Percentiles rank a stretch among this genome's conserved stretches.
These are phyloP conservation scores for Fraxinus ornus DNA, from an alignment of 305 asterid species.

Conservation along the genomic window DNA sequence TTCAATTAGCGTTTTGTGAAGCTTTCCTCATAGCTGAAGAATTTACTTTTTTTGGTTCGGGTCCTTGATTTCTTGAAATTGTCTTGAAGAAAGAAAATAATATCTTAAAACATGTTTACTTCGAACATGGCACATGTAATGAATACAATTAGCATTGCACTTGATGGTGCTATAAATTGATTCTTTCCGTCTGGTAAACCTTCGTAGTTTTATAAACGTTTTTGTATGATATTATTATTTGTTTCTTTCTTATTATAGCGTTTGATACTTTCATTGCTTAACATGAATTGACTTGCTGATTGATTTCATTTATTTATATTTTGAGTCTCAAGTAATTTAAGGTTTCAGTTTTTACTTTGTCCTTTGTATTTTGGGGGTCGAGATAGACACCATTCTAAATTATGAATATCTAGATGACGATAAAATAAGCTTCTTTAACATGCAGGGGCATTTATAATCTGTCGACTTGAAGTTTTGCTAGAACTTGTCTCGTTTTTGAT, in stretches of 20 bases:
- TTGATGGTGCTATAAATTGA: constrained; percentile 23
- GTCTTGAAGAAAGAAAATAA: constrained; percentile 34
- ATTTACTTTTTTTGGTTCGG: constrained; percentile 21
- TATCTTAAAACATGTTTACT: constrained; percentile 21
- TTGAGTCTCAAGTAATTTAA: not conserved
- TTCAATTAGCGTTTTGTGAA: constrained; percentile 27
- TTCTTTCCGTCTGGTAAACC: not conserved
- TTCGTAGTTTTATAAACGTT: not conserved
- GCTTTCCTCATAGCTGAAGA: constrained; percentile 26
- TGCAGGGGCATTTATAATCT: not conserved
- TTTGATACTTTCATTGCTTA: not conserved
- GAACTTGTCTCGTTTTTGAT: not conserved
- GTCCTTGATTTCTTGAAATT: constrained; percentile 30
- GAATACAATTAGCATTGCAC: constrained; percentile 34
- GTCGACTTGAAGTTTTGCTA: not conserved
- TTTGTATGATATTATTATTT: not conserved
- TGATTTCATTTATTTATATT: not conserved
- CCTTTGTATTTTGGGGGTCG: not conserved
- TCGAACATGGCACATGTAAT: constrained; percentile 30
- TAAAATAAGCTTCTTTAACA: not conserved
- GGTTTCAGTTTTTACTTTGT: not conserved
- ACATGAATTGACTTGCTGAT: not conserved
- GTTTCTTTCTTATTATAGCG: not conserved
- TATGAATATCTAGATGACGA: not conserved
- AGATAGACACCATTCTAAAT: not conserved